Percentiles rank a stretch among this genome's conserved stretches.
Conservation (phyloP, 768 basidiomycete genomes). For the Terana coerulea region DNA sequence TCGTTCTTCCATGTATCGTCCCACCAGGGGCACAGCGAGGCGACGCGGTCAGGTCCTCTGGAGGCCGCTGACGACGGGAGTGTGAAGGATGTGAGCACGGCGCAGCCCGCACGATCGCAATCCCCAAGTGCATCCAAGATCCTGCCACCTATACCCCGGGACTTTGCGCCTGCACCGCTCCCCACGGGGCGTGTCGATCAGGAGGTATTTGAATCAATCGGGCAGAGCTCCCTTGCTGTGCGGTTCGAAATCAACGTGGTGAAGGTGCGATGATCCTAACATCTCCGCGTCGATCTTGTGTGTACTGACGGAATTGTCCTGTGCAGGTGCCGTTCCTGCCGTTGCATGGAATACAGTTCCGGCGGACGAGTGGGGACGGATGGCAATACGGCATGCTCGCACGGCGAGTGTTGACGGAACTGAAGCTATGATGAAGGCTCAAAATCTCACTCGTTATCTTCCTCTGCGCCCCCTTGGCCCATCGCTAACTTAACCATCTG, state of each 20-base stretch:
- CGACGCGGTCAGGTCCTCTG: conserved; percentile 24
- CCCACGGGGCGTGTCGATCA: conserved; percentile 66
- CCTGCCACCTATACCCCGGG: conserved; percentile 78
- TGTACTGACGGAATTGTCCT: neutral
- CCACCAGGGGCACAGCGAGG: conserved; percentile 38
- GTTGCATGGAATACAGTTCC: conserved; percentile 93
- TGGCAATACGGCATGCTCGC: conserved; percentile 99
- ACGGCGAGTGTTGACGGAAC: conserved; percentile 79
- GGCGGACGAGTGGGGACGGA: conserved; percentile 82
- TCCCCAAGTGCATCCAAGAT: conserved; percentile 58
- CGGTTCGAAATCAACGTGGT: conserved; percentile 97
- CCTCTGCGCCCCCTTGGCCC: neutral
- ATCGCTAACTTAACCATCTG: conserved; percentile 3
- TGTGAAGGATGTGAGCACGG: conserved; percentile 15
- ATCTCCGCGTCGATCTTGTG: neutral
- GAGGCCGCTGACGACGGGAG: conserved; percentile 12
- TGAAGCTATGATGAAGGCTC: conserved; percentile 59
- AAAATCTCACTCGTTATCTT: conserved; percentile 4
- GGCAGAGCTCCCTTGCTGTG: conserved; percentile 78
- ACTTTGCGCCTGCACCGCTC: conserved; percentile 49
- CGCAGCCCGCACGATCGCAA: conserved; percentile 36
- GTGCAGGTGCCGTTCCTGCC: conserved; percentile 87
- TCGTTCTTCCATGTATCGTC: conserved; percentile 83
- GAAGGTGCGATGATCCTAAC: conserved; percentile 62
- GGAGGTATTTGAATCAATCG: conserved; percentile 69